Evolutionary conservation across 441 rosid genomes (phyloP), one percentile per base, ranked within the genome.

Genomic region (Erodium trifolium): DNA sequence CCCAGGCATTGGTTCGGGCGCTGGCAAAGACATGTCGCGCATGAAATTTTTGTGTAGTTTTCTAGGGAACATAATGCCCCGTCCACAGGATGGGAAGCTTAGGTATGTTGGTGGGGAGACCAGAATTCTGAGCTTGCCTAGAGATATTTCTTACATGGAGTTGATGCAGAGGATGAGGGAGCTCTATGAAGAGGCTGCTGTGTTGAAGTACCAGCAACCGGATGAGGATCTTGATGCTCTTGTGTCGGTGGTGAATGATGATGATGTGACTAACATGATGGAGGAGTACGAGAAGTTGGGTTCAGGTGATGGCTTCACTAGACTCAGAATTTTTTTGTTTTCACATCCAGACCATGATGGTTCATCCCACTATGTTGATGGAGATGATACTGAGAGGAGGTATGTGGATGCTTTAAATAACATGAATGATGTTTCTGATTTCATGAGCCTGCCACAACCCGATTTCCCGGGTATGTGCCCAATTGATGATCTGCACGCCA

Each of bases 31-130:
- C 45, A 66, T 76, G 17, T 85, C 83, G 0, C 96, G 96, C 9
- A 88, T 90, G 57, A 94, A 94, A 55, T 86, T 92, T 71, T 79
- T 94, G 68, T 92, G 99, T 78, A 94, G 99, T 75, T 94, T 94
- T 82, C 78, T 83, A 31, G 99, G 97, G 12, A 87, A 88, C 79
- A 88, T 94, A 75, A 80, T 94, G 85, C 96, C 99, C 53, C 88
- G 99, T 43, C 98, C 98, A 11, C 97, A 90, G 67, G 99, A 94
- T 67, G 96, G 93, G 73, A 92, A 90, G 45, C 67, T 94, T 79
- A 82, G 98, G 14, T 90, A 92, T 70, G 98, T 92, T 5, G 98
- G 99, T 27, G 99, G 99, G 31, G 99, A 94, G 81, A 94, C 99
- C 0, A 79, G 97, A 53, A 94, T 94, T 78, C 84, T 91, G 72